A percentile compares a stretch with the other conserved stretches of the same genome.
These are phyloP conservation scores for Xerocomus brunneocitrinus DNA, from an alignment of 768 basidiomycete species.

Conservation along the genomic window DNA sequence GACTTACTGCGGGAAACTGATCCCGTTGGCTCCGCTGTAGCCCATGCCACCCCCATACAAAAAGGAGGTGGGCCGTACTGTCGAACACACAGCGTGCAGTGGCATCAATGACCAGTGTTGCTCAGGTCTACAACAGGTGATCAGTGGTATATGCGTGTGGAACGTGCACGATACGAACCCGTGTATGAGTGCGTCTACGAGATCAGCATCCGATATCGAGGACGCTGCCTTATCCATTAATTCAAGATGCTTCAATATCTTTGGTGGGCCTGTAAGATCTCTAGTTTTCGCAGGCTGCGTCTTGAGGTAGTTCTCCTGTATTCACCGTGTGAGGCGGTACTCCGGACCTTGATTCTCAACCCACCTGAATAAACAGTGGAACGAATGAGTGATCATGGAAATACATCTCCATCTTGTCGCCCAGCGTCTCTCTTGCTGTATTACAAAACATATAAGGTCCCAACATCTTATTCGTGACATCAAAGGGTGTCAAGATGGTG, in stretches of 20 bases:
- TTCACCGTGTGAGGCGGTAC: conserved; percentile 23
- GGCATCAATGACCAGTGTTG: conserved; percentile 98
- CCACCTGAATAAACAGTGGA: conserved; percentile 91
- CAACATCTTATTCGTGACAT: conserved; percentile 81
- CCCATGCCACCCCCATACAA: conserved; percentile 70
- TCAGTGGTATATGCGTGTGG: not conserved
- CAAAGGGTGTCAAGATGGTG: conserved; percentile 86
- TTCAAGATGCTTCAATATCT: conserved; percentile 65
- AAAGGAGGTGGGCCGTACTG: conserved; percentile 81
- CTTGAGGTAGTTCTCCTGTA: conserved; percentile 88
- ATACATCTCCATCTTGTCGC: conserved; percentile 93
- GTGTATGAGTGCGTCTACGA: conserved; percentile 91
- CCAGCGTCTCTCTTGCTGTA: conserved; percentile 75
- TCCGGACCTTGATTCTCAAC: not conserved
- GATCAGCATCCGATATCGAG: conserved; percentile 90
- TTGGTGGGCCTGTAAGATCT: conserved; percentile 57
- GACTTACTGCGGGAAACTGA: conserved; percentile 81
- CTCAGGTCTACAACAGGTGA: conserved; percentile 54
- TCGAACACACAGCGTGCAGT: conserved; percentile 85
- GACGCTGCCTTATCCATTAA: conserved; percentile 86
- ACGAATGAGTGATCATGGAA: conserved; percentile 95
- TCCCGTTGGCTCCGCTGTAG: conserved; percentile 60
- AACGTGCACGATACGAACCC: conserved; percentile 47
- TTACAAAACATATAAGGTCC: conserved; percentile 88
- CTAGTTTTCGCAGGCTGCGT: conserved; percentile 62